Base-by-base conservation (phyloP, 805 yeast species). In the Ascoidea tarda region DNA sequence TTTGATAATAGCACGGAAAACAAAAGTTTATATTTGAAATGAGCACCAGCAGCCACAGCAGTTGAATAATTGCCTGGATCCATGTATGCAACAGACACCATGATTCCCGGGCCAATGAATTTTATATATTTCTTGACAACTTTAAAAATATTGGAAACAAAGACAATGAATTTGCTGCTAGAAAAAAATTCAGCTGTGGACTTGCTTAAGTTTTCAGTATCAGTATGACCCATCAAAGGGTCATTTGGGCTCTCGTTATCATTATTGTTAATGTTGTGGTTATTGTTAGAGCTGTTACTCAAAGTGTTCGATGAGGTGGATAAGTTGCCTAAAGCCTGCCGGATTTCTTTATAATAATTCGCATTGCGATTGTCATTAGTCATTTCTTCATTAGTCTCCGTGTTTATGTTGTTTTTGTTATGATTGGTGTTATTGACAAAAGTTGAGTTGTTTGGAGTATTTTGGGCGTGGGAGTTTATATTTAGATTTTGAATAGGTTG, bases 31-130 rank as follows among this genome's bases (percentile, higher is more conserved):
- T 83, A 91, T 58, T 83, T 79, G 64, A 84, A 87, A 32, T 87
- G 83, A 38, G 96, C 84, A n/a, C 96, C 96, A 1, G 95, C 93
- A 6, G 93, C 86, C 12, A 91, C 96, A 6, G 93, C 95, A 1
- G 97, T 87, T 46, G 96, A 84, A 67, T 90, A 91, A 68, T 93
- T 91, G 5, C 99, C 99, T 0, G 99, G 98, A 61, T 91, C 98
- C 88, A 93, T 87, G 65, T 90, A 93, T 0, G 97, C 91, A 42
- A 91, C 96, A 5, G 90, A 77, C 1, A 93, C 95, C 95, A 91
- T 84, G 49, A 91, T 70, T 0, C 99, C 98, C 0, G 98, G 98
- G 0, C 98, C 98, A n/a, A 91, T 73, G 63, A 85, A 86, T 56
- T 72, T 67, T 46, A 72, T 66, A 64, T 82, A 85, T 59, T 81